phyloP scores from a whole-genome alignment of 2,329 filamentous ascomycete genomes.

The Pyrenochaeta sp. region DNA sequence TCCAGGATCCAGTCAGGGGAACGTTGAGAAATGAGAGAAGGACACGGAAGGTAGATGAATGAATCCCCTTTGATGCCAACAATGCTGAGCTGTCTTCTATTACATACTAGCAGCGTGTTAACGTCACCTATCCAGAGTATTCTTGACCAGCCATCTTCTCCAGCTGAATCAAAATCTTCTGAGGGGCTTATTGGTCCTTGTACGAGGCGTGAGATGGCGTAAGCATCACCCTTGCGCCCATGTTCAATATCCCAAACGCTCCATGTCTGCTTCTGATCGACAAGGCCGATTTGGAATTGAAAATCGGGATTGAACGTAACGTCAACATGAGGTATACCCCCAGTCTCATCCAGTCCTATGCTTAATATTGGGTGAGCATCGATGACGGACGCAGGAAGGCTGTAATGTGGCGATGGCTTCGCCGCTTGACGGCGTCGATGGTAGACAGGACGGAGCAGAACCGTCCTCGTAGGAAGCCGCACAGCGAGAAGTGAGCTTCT shows the following conservation, averaged over 20 bases:
- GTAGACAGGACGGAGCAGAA: constrained; percentile 56
- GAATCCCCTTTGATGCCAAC: constrained; percentile 42
- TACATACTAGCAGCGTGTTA: constrained; percentile 62
- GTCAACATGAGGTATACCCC: constrained; percentile 67
- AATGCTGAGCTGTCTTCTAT: constrained; percentile 52
- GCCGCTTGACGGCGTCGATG: constrained; percentile 19
- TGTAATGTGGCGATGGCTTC: constrained; percentile 24
- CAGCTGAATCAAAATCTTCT: constrained; percentile 1
- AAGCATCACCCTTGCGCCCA: constrained; percentile 34
- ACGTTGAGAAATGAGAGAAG: constrained; percentile 33
- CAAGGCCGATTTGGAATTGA: constrained; percentile 68
- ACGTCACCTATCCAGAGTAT: constrained; percentile 59
- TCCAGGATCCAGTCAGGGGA: constrained; percentile 65
- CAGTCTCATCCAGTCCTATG: constrained; percentile 63
- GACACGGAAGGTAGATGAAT: constrained; percentile 27
- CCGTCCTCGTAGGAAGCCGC: constrained; percentile 56
- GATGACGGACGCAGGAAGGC: constrained; percentile 59
- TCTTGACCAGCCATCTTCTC: constrained; percentile 60
- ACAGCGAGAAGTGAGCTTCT: constrained; percentile 60
- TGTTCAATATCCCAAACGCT: constrained; percentile 68
- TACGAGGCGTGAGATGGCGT: constrained; percentile 45
- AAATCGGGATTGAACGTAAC: constrained; percentile 71
- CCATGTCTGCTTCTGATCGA: constrained; percentile 74
- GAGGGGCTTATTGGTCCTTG: constrained; percentile 23
- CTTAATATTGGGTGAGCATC: constrained; percentile 64